A percentile compares a stretch with the other conserved stretches of the same genome.
Evolutionary conservation across 2,329 filamentous ascomycete species (phyloP).

Genomic region (Helotiales sp.): DNA sequence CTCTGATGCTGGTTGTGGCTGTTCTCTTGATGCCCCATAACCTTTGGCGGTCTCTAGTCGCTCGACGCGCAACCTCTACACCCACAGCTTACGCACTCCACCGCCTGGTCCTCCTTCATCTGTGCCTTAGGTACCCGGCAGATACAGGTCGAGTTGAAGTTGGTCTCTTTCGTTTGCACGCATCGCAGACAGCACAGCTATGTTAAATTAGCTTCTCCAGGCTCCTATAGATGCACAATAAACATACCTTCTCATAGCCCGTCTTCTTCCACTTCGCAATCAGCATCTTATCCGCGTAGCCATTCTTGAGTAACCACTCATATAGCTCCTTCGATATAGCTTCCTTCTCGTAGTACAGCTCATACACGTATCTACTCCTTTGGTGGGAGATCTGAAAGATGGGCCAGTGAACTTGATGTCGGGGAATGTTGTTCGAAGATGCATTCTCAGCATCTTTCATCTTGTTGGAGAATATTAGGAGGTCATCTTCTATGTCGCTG

Average conservation of each 20-base stretch:
- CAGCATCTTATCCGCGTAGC: conserved; percentile 89
- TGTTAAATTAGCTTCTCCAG: conserved; percentile 11
- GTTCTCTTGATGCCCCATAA: not conserved
- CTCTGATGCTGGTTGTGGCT: not conserved
- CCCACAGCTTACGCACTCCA: conserved; percentile 94
- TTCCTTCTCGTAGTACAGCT: conserved; percentile 97
- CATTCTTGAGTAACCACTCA: conserved; percentile 95
- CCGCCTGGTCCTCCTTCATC: conserved; percentile 84
- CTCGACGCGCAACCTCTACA: conserved; percentile 87
- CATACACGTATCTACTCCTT: conserved; percentile 89
- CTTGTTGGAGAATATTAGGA: conserved; percentile 83
- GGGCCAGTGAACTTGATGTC: conserved; percentile 92
- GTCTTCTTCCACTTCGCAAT: conserved; percentile 99
- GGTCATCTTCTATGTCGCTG: conserved; percentile 83
- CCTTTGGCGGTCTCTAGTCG: conserved; percentile 52
- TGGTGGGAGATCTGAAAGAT: conserved; percentile 98
- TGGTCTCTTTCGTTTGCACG: conserved; percentile 99
- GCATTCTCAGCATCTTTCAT: conserved; percentile 96
- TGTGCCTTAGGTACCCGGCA: conserved; percentile 90
- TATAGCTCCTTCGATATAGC: conserved; percentile 91
- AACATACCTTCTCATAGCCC: conserved; percentile 87
- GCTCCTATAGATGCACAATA: conserved; percentile 12
- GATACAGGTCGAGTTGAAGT: conserved; percentile 96
- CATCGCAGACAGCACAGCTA: conserved; percentile 92
- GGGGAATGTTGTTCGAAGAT: conserved; percentile 73